A percentile compares a stretch with the other conserved stretches of the same genome.
Evolutionary conservation across 176 grass and related monocot species (phyloP).

Genomic region (Zea luxurians): DNA sequence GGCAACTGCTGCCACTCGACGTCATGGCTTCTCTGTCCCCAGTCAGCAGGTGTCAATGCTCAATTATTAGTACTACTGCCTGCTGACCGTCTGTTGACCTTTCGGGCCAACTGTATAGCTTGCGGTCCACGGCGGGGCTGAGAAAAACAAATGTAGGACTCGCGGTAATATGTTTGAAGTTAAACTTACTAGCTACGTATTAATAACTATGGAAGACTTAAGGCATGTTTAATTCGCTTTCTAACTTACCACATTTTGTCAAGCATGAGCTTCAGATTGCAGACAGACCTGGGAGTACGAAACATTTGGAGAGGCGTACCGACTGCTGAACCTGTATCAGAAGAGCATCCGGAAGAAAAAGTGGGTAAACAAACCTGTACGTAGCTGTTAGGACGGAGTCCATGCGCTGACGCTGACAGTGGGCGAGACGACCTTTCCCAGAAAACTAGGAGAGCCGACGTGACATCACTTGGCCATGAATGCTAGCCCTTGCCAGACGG

Average conservation of each 20-base stretch:
- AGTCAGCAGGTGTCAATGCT: slow-evolving; percentile 17
- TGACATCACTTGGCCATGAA: slow-evolving; percentile 30
- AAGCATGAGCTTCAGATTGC: background rate
- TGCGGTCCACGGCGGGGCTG: background rate
- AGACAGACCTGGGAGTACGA: background rate
- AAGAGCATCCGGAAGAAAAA: background rate
- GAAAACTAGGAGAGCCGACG: slow-evolving; percentile 34
- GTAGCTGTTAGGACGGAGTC: no score
- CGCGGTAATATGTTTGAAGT: no score
- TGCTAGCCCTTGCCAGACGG: no score
- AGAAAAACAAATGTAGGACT: background rate
- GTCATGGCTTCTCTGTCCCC: slow-evolving; percentile 20
- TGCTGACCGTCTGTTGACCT: slow-evolving; percentile 1
- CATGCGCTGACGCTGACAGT: slow-evolving; percentile 22
- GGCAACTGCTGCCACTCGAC: slow-evolving; percentile 14
- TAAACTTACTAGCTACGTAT: no score
- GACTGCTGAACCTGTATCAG: background rate
- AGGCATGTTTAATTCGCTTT: no score
- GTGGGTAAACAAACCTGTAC: background rate
- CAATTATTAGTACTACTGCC: background rate
- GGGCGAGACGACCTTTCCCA: slow-evolving; percentile 5
- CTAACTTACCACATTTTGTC: no score
- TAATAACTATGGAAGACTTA: no score
- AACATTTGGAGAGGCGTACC: no score
- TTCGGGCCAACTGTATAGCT: background rate